Percentiles rank a stretch among this genome's conserved stretches.
Conservation (phyloP, 208 protist species). For the Leishmania major region DNA sequence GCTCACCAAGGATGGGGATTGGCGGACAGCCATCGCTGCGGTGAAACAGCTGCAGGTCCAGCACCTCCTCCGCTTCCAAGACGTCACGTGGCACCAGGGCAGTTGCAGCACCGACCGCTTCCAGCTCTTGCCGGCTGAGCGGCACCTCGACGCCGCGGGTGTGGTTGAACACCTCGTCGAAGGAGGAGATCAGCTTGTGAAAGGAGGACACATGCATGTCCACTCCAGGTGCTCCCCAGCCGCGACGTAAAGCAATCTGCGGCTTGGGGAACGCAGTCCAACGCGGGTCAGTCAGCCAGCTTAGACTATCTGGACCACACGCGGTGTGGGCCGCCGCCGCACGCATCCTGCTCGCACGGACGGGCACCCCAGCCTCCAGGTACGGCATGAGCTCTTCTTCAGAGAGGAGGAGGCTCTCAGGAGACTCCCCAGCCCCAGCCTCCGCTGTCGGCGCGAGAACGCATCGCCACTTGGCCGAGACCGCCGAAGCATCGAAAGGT, state of each 20-base stretch:
- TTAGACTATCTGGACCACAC: constrained; percentile 48
- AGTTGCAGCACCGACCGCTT: constrained; percentile 1
- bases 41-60: constrained; percentile 92
- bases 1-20: constrained; percentile 62
- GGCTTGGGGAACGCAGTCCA: constrained; percentile 77
- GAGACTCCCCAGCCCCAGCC: neutral
- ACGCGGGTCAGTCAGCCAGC: constrained; percentile 47
- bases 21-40: constrained; percentile 50
- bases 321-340: constrained; percentile 36
- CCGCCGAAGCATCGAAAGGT: constrained; percentile 25
- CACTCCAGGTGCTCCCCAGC: constrained; percentile 83
- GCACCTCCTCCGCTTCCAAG: constrained; percentile 27
- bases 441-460: constrained; percentile 59
- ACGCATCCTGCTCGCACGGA: constrained; percentile 34
- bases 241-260: constrained; percentile 80
- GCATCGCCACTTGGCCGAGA: constrained; percentile 88
- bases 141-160: constrained; percentile 31
- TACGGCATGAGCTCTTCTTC: constrained; percentile 57
- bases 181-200: constrained; percentile 78
- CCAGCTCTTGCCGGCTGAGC: constrained; percentile 19
- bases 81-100: constrained; percentile 13
- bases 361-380: constrained; percentile 68
- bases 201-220: constrained; percentile 67
- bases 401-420: constrained; percentile 16
- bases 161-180: constrained; percentile 80